A percentile compares a stretch with the other conserved stretches of the same genome.
phyloP scores from a whole-genome alignment of 768 basidiomycete species.

The Amanita molliuscula region DNA sequence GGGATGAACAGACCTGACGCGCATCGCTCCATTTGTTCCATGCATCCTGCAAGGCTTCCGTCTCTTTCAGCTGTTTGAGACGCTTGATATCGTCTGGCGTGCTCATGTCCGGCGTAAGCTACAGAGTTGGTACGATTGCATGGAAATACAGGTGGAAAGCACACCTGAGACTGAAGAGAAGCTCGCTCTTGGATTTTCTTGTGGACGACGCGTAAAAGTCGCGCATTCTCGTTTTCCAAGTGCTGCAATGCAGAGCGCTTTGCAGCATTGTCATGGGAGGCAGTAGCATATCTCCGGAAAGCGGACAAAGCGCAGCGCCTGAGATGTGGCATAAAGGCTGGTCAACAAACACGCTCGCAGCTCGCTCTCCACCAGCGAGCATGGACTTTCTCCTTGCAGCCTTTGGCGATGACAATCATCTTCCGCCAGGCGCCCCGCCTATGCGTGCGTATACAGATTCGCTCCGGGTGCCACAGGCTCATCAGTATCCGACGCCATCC shows the following conservation, averaged over 20 bases:
- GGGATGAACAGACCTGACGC: conserved; percentile 35
- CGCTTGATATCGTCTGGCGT: conserved; percentile 45
- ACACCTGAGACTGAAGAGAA: conserved; percentile 32
- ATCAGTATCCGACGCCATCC: not conserved
- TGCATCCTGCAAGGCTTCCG: conserved; percentile 54
- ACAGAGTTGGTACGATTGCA: conserved; percentile 6
- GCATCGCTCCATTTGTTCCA: conserved; percentile 59
- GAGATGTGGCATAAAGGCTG: conserved; percentile 7
- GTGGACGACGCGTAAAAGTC: conserved; percentile 44
- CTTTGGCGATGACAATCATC: conserved; percentile 23
- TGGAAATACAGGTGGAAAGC: not conserved
- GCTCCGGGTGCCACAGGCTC: not conserved
- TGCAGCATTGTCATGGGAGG: not conserved
- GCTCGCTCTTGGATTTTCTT: conserved; percentile 42
- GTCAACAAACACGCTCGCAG: not conserved
- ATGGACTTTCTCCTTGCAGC: conserved; percentile 10
- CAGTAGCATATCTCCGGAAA: conserved; percentile 5
- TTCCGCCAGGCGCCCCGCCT: conserved; percentile 57
- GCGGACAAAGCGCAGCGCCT: not conserved
- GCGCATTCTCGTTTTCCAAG: conserved; percentile 32
- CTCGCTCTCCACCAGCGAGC: not conserved
- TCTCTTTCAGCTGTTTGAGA: conserved; percentile 56
- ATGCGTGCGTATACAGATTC: conserved; percentile 32
- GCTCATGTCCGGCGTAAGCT: conserved; percentile 47
- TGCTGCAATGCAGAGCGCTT: conserved; percentile 7